Evolutionary conservation across 2,329 filamentous ascomycete species (phyloP).

Genomic region (Coniochaeta ligniaria): DNA sequence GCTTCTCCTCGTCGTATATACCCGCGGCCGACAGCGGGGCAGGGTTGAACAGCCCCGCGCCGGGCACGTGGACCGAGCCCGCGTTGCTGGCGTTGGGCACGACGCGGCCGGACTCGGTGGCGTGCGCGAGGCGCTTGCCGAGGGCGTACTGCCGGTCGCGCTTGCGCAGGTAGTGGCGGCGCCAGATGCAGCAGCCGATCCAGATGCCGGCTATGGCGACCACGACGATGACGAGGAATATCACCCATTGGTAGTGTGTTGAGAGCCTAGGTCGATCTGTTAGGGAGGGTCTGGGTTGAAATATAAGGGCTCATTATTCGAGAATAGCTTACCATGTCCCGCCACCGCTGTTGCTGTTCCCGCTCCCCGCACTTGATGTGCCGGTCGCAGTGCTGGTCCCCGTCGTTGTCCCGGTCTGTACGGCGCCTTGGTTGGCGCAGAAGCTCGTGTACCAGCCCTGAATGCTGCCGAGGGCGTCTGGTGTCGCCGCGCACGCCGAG

Average conservation of each 20-base stretch:
- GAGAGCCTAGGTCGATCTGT: conserved; percentile 45
- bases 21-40: conserved; percentile 21
- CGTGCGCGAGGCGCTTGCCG: conserved; percentile 29
- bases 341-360: conserved; percentile 21
- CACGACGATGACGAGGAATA: conserved; percentile 70
- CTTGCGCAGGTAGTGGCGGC: conserved; percentile 65
- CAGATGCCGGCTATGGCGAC: conserved; percentile 62
- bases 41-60: conserved; percentile 31
- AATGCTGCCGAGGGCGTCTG: conserved; percentile 48
- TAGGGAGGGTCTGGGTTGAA: neutral
- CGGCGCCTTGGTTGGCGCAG: conserved; percentile 41
- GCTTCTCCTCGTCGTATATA: conserved; percentile 23
- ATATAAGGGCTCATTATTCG: neutral
- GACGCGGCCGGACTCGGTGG: conserved; percentile 19
- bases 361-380: conserved; percentile 15
- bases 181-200: conserved; percentile 62
- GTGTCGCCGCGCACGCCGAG: conserved; percentile 41
- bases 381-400: conserved; percentile 16
- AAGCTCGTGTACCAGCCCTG: conserved; percentile 64
- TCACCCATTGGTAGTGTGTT: conserved; percentile 70
- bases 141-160: conserved; percentile 51
- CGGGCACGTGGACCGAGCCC: conserved; percentile 25
- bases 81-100: conserved; percentile 29
- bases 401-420: conserved; percentile 13
- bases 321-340: conserved; percentile 38